Evolutionary conservation across 2,329 filamentous ascomycete species (phyloP), one percentile per base, ranked within the genome.

Genomic region (Aspergillus udagawae): DNA sequence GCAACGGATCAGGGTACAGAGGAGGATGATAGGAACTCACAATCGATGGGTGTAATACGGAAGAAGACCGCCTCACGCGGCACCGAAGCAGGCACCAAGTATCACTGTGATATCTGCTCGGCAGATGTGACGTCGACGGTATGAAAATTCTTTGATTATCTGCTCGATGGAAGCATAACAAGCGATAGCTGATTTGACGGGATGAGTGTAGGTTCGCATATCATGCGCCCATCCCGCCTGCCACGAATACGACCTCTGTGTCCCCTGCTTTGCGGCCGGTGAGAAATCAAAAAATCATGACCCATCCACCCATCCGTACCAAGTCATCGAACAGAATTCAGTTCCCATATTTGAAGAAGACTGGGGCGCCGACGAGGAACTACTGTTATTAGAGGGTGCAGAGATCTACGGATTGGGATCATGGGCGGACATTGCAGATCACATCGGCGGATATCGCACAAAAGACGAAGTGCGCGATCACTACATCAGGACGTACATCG

Each of bases 401-500:
- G 94, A 99, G 75, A 96, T 91, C 57, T 99, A 99, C 71, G 94
- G 94, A 0, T 80, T 99, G 51, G 94, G 94, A 3, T 97, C 93
- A 23, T 99, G 94, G 93, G 91, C 92, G 42, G 94, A 99, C 69
- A 95, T 99, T 61, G 92, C 94, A 41, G 93, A 99, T 73, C 94
- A 99, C 73, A 97, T 99, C 67, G 94, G 94, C 52, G 94, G 94
- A 10, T 97, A 92, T 70, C 86, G 94, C 56, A 87, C 88, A 63
- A 97, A 96, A 72, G 93, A 97, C 65, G 94, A 99, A 75, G 94
- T 97, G 35, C 87, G 91, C 61, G 90, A 97, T 63, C 94, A 99
- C 73, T 99, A 99, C 73, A 85, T 94, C 63, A 81, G 88, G 60
- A 93, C 90, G 17, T 99, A 95, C 66, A 82, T 99, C 62, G 82